Evolutionary conservation across 1,139 yeast genomes (phyloP), one percentile per base, ranked within the genome.

Genomic region (Debaryomyces fabryi): DNA sequence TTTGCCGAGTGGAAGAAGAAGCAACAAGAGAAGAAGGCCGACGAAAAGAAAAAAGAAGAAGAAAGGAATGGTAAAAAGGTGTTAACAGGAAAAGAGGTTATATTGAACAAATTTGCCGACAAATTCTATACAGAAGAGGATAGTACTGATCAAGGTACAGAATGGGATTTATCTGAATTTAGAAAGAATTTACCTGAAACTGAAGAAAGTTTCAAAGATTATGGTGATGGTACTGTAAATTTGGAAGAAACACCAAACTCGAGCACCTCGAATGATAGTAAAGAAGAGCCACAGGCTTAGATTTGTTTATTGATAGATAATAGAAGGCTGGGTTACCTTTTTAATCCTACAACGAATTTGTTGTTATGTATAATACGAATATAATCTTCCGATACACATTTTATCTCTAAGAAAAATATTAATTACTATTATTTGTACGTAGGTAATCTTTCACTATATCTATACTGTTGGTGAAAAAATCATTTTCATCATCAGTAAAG

Each of bases 1-100:
- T 95, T 95, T 67, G 79, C 79, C 38, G 79, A 79, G 61, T 95
- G 99, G 99, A 92, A 92, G 72, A 65, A 69, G 55, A 81, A 83
- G 54, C 88, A 90, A 58, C 71, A 72, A 52, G 79, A 78, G 52
- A 81, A 82, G 67, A 86, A 79, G 70, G 74, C 76, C 46, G 85
- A 84, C 58, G 85, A 81, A 42, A 83, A 77, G 57, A 78, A 75
- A 55, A 82, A 79, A 60, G 72, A 71, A 25, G 82, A 81, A 57
- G 73, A 69, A 51, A 78, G 69, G 57, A 50, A 57, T 3, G 75
- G 68, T 39, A 84, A 77, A 65, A 72, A 72, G 55, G 71, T 69
- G 40, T 72, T 84, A 54, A 82, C 90, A 21, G 99, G 99, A 58
- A 85, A 85, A 67, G 96, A 93, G 71, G 75, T 91, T 51, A 80